Conservation (phyloP, 495 filamentous ascomycete genomes). For the Ramalina intermedia region DNA sequence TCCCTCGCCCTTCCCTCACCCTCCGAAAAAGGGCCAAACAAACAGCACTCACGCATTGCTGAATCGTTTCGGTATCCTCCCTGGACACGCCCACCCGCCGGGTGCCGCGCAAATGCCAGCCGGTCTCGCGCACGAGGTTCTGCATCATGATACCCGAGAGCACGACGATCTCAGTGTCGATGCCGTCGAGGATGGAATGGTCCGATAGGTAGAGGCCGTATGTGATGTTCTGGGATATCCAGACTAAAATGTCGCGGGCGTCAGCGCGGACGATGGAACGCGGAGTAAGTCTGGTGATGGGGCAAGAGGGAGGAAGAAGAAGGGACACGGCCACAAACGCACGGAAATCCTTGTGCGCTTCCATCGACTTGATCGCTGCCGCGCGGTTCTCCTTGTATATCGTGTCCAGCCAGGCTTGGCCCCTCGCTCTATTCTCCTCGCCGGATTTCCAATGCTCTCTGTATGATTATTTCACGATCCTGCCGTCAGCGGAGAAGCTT, state of each 20-base stretch:
- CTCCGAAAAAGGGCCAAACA: too few relatives aligned
- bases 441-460: constrained; percentile 29
- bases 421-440: constrained; percentile 30
- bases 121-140: constrained; percentile 35
- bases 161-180: constrained; percentile 42
- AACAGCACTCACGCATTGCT: constrained; percentile 7
- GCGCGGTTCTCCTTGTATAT: constrained; percentile 25
- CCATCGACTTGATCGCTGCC: constrained; percentile 27
- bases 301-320: neutral
- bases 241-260: neutral
- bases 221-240: constrained; percentile 28
- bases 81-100: constrained; percentile 34
- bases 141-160: constrained; percentile 45
- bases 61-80: constrained; percentile 33
- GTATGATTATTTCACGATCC: too few relatives aligned
- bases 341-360: constrained; percentile 36
- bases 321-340: neutral
- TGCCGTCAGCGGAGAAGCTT: too few relatives aligned
- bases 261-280: neutral
- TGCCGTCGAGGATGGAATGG: constrained; percentile 32
- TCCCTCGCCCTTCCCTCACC: neutral
- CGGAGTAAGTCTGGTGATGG: neutral
- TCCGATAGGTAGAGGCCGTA: constrained; percentile 46
- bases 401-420: constrained; percentile 32
- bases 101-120: constrained; percentile 43